Evolutionary conservation across 495 filamentous ascomycete genomes (phyloP), one percentile per base, ranked within the genome.

Genomic region (Hyaloscypha variabilis): DNA sequence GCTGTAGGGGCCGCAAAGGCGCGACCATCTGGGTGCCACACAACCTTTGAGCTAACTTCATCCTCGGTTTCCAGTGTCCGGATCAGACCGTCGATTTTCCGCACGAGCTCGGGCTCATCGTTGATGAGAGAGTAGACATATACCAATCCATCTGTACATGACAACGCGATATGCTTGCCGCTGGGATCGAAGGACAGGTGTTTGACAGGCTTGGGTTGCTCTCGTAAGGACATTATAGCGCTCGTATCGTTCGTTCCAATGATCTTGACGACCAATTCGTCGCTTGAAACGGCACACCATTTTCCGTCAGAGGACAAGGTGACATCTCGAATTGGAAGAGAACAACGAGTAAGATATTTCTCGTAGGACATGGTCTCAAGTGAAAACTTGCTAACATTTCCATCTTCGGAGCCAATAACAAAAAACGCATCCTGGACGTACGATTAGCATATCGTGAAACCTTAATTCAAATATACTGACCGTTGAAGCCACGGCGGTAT

Each of bases 251-350:
- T 80, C 30, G 88, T 85, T 69, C 88, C 90, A 63, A 98, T 92
- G 42, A 99, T 81, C 71, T 94, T 96, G 39, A 97, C 92, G 1
- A 88, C 89, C 36, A 96, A 82, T 73, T 99, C 95, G 77, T 99
- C 96, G 84, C 94, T 97, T 31, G 96, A 91, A n/a, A 98, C 91
- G 42, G 95, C 95, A 56, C 85, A 89, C 96, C 93, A 98, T 72
- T 90, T 85, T 0, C 85, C 84, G 75, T 99, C 92, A 8, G 86
- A 88, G 4, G 92, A 94, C 19, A 98, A 77, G 1, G 89, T 89
- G 64, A 99, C 82, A 72, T 97, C 93, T 72, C 95, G 83, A 17
- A 97, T 85, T 8, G 95, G 90, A 10, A 99, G 80, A 17, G 92
- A 86, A 66, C 87, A 91, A 50, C 95, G 90, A 2, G 93, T 84